Evolutionary conservation across 352 stramenopile genomes (phyloP), one percentile per base, ranked within the genome.

Genomic region (Elongisporangium senticosum): DNA sequence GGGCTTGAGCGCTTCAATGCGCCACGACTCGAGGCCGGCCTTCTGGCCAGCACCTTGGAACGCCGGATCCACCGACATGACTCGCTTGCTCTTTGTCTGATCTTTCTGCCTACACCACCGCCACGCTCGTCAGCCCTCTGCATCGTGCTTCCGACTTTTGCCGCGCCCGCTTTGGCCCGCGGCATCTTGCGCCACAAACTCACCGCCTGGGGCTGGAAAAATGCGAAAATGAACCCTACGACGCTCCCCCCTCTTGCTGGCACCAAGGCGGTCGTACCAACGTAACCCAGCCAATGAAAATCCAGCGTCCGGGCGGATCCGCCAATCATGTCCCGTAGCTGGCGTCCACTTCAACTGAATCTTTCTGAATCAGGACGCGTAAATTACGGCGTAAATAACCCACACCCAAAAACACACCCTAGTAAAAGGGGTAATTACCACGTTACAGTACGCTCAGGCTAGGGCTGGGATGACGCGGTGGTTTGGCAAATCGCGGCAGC

Each of bases 1-100:
- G n/a, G 84, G 79, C 65, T 86, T 56, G 20, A 96, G 63, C 59
- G 91, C 75, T 71, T 96, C 83, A 43, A 96, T 89, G 60, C 87
- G 84, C 87, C 87, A 96, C 49, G 77, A 77, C 66, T 92, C 79
- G 40, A 95, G 71, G 15, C 86, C 87, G 13, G 71, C 63, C 63
- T 73, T 67, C 72, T 87, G 78, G 33, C 83, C 83, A n/a, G 65
- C 79, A 50, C 65, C 65, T 13, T 54, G 59, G 61, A 93, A 93
- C 33, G 68, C 79, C 64, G 67, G 74, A 40, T 90, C 83, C 49
- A 72, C 73, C 67, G 74, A 75, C 77, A 90, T 90, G 49, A 26
- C 37, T 15, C 33, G n/a, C 26, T 57, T 21, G 26, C 28, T 56
- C 43, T 28, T 49, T 28, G 20, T 56, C 7, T 64, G n/a, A 51